Conservation (phyloP, 2,329 filamentous ascomycete genomes). For the Alternaria hordeiaustralica region DNA sequence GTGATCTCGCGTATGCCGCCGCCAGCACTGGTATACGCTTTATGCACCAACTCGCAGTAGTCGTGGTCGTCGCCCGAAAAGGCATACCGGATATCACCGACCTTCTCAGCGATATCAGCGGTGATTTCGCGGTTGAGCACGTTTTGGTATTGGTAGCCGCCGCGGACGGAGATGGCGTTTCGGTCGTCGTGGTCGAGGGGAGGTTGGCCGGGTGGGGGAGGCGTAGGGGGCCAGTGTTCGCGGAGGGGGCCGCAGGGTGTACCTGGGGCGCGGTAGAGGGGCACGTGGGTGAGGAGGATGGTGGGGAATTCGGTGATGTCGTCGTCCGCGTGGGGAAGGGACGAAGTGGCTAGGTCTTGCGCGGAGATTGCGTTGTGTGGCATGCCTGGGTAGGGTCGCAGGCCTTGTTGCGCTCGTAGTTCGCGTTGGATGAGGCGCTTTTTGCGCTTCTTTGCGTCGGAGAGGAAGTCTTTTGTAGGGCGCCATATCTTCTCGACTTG, state of each 20-base stretch:
- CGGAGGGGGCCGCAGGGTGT: slow-evolving; percentile 88
- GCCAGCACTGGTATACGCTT: slow-evolving; percentile 66
- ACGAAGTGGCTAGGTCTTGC: slow-evolving; percentile 46
- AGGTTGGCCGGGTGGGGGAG: slow-evolving; percentile 65
- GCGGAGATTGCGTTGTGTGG: slow-evolving; percentile 67
- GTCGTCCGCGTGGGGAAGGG: slow-evolving; percentile 46
- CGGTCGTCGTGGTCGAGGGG: slow-evolving; percentile 67
- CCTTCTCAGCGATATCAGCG: slow-evolving; percentile 73
- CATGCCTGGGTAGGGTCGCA: slow-evolving; percentile 63
- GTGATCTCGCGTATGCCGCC: slow-evolving; percentile 77
- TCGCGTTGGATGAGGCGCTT: slow-evolving; percentile 72
- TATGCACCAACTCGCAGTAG: slow-evolving; percentile 90
- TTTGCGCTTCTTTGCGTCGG: slow-evolving; percentile 69
- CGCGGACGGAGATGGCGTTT: slow-evolving; percentile 78
- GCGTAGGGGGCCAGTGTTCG: slow-evolving; percentile 79
- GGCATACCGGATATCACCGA: slow-evolving; percentile 82
- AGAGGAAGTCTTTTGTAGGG: slow-evolving; percentile 78
- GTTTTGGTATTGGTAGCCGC: slow-evolving; percentile 96
- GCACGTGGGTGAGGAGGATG: slow-evolving; percentile 88
- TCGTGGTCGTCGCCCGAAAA: slow-evolving; percentile 98
- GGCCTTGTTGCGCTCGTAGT: slow-evolving; percentile 68
- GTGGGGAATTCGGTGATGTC: slow-evolving; percentile 75
- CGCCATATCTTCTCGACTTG: slow-evolving; percentile 70
- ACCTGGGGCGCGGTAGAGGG: slow-evolving; percentile 79
- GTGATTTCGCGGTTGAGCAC: slow-evolving; percentile 82